Conservation (phyloP, 169 alveolate species). For the Plasmodium gallinaceum region DNA sequence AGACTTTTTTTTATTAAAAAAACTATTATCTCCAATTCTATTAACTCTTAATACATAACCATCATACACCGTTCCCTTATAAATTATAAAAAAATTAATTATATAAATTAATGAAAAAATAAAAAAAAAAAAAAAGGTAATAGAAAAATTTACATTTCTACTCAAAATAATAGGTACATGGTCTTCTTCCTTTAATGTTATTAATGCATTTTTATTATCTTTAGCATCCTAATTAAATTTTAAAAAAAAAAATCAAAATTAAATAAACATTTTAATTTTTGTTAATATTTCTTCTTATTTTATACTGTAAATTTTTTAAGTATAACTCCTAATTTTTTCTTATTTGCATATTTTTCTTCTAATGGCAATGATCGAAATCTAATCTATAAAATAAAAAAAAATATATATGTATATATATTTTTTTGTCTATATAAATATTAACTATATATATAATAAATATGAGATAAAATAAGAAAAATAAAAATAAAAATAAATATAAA, state of each 20-base stretch:
- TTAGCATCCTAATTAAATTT: conserved; percentile 28
- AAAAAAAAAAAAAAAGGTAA: background rate
- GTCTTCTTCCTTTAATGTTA: conserved; percentile 35
- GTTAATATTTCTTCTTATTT: background rate
- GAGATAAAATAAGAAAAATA: background rate
- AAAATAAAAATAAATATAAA: background rate
- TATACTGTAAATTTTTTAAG: conserved; percentile 45
- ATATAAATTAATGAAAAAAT: background rate
- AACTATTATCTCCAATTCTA: conserved; percentile 21
- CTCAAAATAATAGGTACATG: conserved; percentile 6
- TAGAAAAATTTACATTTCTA: conserved; percentile 20
- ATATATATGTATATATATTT: background rate
- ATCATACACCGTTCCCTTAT: conserved; percentile 40
- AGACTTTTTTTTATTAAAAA: conserved; percentile 30
- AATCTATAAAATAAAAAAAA: conserved; percentile 1
- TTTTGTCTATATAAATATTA: no score
- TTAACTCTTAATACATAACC: conserved; percentile 51
- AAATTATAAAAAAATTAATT: background rate
- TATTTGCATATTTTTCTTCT: conserved; percentile 42
- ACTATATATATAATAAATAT: background rate
- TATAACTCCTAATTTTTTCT: conserved; percentile 27
- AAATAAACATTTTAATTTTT: background rate
- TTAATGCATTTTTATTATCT: conserved; percentile 41
- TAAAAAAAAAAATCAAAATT: background rate
- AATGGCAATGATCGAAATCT: conserved; percentile 40